Evolutionary conservation across 1,284 basidiomycete genomes (phyloP), one percentile per base, ranked within the genome.

Genomic region (Puccinia horiana): DNA sequence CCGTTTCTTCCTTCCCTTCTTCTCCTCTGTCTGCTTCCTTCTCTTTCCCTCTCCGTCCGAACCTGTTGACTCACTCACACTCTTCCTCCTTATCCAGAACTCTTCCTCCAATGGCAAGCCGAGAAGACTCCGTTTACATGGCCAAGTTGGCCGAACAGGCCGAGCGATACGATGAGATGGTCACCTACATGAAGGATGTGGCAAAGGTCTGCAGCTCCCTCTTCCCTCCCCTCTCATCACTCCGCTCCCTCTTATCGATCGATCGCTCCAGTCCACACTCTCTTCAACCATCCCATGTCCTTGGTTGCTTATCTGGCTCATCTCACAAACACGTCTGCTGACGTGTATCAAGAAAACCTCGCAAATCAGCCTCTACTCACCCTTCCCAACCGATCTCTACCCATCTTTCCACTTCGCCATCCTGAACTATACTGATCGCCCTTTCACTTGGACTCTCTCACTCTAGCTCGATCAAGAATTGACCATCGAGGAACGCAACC

Each of bases 161-260:
- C 86, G 95, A 98, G 91, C 94, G 95, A 83, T 97, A 98, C 88
- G 95, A 98, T 37, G 81, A 90, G 89, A 97, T 97, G 95, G 95
- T 98, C 85, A 93, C 95, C 90, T 96, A 96, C 91, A 98, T 98
- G 95, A 97, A 97, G 92, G 92, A 92, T 84, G 95, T 98, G 85
- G 95, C 95, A 83, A 82, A 82, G 61, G 81, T 82, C 29, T 67
- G 80, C 52, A 4, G 23, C 8, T 52, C 52, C 61, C 23, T 42
- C 47, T 12, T 32, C 32, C 26, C 35, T 23, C 42, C 26, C 49
- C 29, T 18, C 54, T 47, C 56, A 14, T 42, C 20, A 42, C n/a
- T 42, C 74, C 26, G 0, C 47, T 35, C 29, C 37, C 23, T 44
- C 40, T 47, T 70, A 42, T 70, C 44, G 67, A 70, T 70, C 40